Conservation (phyloP, 1,284 basidiomycete genomes). For the Laetiporus sulphureus region DNA sequence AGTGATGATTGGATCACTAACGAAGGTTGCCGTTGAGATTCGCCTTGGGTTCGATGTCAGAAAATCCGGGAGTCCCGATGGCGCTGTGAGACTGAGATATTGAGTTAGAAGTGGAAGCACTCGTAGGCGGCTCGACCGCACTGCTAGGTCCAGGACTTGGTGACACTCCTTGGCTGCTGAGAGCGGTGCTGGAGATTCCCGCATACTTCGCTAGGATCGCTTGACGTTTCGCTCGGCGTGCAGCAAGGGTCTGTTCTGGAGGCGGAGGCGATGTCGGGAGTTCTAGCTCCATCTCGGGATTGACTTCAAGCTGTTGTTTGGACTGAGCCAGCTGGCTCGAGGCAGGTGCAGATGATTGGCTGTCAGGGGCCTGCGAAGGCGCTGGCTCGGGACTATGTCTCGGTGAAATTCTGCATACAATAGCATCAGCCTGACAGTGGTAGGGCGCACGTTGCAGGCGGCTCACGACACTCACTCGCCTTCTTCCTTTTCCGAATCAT, state of each 20-base stretch:
- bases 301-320: conserved; percentile 17
- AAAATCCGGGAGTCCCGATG: conserved; percentile 29
- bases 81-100: conserved; percentile 47
- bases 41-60: too few relatives aligned
- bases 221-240: conserved; percentile 72
- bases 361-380: conserved; percentile 16
- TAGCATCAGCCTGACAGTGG: conserved; percentile 3
- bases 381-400: conserved; percentile 30
- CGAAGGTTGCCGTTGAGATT: conserved; percentile 10
- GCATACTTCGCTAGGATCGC: conserved; percentile 84
- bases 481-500: conserved; percentile 64
- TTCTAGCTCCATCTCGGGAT: conserved; percentile 53
- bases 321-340: too few relatives aligned
- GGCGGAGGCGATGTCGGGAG: conserved; percentile 50
- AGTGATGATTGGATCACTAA: background rate
- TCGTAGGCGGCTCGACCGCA: conserved; percentile 64
- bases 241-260: conserved; percentile 69
- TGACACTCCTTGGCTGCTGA: conserved; percentile 34
- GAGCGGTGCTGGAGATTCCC: conserved; percentile 34
- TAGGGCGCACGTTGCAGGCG: background rate
- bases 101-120: conserved; percentile 53
- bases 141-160: conserved; percentile 58
- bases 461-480: conserved; percentile 63
- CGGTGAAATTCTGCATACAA: conserved; percentile 51
- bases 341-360: conserved; percentile 19